Evolutionary conservation across 495 filamentous ascomycete genomes (phyloP).

Genomic region (Cudoniella acicularis): DNA sequence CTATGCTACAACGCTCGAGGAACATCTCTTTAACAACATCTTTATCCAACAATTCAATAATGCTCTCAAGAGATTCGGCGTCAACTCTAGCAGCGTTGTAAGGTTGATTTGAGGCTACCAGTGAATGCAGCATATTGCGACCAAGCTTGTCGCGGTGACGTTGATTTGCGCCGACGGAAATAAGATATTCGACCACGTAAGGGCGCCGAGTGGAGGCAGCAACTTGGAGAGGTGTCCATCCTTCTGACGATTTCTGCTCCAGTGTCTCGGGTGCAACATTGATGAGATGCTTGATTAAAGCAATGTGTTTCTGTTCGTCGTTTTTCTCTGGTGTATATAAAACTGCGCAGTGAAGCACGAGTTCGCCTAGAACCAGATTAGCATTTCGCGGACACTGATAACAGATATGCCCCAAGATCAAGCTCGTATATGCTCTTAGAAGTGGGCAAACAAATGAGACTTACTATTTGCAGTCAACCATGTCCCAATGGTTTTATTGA

Average conservation of each 20-base stretch:
- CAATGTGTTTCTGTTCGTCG: constrained; percentile 30
- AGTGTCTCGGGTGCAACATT: constrained; percentile 53
- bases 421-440: too few species aligned
- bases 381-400: too few species aligned
- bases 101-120: not conserved
- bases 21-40: constrained; percentile 36
- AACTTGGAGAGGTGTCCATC: constrained; percentile 58
- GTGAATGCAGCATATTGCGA: constrained; percentile 19
- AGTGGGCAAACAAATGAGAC: too few species aligned
- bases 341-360: constrained; percentile 65
- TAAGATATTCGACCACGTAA: constrained; percentile 53
- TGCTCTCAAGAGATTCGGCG: constrained; percentile 3
- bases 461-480: constrained; percentile 55
- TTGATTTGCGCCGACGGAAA: constrained; percentile 63
- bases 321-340: constrained; percentile 34
- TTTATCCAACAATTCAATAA: constrained; percentile 19
- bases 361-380: constrained; percentile 44
- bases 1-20: constrained; percentile 37
- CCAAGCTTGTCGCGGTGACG: constrained; percentile 13
- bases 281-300: constrained; percentile 59
- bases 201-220: constrained; percentile 49
- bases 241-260: constrained; percentile 49
- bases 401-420: not conserved
- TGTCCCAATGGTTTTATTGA: constrained; percentile 53
- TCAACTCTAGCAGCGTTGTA: not conserved